Evolutionary conservation across 2,329 filamentous ascomycete species (phyloP).

Genomic region (Neofusicoccum cordaticola): DNA sequence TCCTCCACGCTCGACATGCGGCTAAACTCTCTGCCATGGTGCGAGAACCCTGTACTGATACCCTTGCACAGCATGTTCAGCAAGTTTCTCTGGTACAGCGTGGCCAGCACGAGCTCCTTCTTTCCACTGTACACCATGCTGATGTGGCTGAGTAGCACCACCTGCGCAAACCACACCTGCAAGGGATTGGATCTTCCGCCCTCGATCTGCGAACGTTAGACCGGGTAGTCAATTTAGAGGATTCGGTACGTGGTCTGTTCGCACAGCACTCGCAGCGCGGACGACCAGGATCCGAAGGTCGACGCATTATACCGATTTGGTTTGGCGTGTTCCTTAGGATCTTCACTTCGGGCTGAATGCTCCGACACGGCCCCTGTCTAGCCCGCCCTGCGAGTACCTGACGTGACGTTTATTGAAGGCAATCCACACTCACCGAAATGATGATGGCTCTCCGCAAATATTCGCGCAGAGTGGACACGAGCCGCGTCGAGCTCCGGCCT

Average conservation of each 20-base stretch:
- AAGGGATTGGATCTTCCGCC: not conserved
- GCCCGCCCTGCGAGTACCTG: not conserved
- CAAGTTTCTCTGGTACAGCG: not conserved
- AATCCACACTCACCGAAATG: not conserved
- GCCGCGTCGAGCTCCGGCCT: not conserved
- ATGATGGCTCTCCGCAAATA: not conserved
- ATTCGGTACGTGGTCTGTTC: not conserved
- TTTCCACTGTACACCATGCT: not conserved
- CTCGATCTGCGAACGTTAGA: not conserved
- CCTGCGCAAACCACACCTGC: constrained; percentile 3
- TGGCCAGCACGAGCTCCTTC: not conserved
- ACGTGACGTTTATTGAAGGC: no score
- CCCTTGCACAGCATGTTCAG: not conserved
- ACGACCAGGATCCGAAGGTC: not conserved
- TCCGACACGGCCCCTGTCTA: not conserved
- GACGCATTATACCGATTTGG: not conserved
- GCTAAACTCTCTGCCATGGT: not conserved
- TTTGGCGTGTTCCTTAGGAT: not conserved
- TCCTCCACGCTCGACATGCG: not conserved
- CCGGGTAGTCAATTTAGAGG: not conserved
- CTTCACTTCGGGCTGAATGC: not conserved
- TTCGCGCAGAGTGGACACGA: not conserved
- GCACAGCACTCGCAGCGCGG: not conserved
- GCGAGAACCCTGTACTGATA: not conserved
- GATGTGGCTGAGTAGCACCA: not conserved